A percentile compares a stretch with the other conserved stretches of the same genome.
Conservation (phyloP, 2,329 filamentous ascomycete genomes). For the Hirsutella thompsonii region DNA sequence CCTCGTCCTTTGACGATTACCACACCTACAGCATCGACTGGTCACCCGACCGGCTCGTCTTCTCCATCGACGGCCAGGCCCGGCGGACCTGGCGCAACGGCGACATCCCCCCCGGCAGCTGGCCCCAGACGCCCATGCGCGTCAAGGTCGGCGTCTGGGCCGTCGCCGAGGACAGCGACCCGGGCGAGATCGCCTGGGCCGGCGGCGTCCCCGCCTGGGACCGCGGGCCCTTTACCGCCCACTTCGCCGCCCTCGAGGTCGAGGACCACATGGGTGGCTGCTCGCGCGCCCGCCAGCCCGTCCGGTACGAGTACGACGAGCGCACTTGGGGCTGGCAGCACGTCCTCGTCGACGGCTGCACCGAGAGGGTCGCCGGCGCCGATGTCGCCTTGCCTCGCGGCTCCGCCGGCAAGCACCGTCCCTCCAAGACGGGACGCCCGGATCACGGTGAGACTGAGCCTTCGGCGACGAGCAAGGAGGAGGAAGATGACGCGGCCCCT, state of each 20-base stretch:
- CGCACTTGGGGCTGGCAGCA: conserved; percentile 15
- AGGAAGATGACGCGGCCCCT: conserved; percentile 1
- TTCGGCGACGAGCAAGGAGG: conserved; percentile 3
- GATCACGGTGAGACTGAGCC: not conserved
- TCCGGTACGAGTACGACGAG: conserved; percentile 16
- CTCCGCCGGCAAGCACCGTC: not conserved
- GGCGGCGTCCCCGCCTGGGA: conserved; percentile 35
- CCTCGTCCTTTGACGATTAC: conserved; percentile 24
- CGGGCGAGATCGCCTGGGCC: conserved; percentile 56
- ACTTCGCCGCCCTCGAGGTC: conserved; percentile 14
- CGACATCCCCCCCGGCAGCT: conserved; percentile 33
- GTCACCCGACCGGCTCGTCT: conserved; percentile 44
- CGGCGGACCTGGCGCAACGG: conserved; percentile 24
- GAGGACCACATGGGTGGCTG: conserved; percentile 17
- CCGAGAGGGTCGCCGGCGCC: conserved; percentile 2
- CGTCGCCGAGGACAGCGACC: conserved; percentile 31
- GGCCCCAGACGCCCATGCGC: conserved; percentile 58
- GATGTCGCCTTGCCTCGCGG: not conserved
- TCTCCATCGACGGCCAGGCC: conserved; percentile 40
- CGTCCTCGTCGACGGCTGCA: conserved; percentile 15
- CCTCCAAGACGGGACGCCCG: not conserved
- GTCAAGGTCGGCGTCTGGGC: conserved; percentile 49
- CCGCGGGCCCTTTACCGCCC: conserved; percentile 12
- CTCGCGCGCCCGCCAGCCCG: conserved; percentile 6
- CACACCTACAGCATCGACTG: conserved; percentile 60